Percentiles rank a stretch among this genome's conserved stretches.
phyloP scores from a whole-genome alignment of 176 grass and related monocot genomes.

The Hsuehochloa calcarea region DNA sequence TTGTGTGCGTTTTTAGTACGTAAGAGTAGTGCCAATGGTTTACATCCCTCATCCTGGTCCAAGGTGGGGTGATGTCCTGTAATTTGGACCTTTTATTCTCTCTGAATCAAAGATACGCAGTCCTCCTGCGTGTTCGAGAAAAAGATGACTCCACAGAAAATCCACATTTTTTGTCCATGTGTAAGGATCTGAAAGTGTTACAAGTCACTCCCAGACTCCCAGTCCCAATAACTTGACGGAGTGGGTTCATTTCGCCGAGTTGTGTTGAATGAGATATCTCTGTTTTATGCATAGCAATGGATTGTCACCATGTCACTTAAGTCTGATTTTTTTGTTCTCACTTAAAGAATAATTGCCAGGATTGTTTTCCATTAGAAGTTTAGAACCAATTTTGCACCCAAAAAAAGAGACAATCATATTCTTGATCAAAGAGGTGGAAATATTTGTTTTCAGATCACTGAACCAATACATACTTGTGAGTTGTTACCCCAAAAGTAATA shows the following conservation, averaged over 20 bases:
- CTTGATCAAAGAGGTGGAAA: background rate
- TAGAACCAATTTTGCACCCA: constrained; percentile 4
- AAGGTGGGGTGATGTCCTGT: no score
- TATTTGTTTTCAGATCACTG: constrained; percentile 26
- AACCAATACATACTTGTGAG: constrained; percentile 25
- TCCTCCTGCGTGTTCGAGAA: no score
- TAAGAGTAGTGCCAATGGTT: no score
- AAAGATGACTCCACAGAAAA: background rate
- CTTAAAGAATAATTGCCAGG: background rate
- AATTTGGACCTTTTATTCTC: no score
- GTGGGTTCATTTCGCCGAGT: background rate
- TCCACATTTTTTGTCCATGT: background rate
- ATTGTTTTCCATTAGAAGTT: background rate
- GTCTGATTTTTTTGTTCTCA: background rate
- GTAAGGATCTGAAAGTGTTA: background rate
- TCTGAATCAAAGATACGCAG: no score
- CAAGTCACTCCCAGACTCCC: background rate
- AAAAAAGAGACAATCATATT: background rate
- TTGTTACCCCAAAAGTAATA: constrained; percentile 1
- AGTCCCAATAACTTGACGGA: background rate
- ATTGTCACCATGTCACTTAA: background rate
- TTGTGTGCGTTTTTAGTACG: no score
- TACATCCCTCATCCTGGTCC: no score
- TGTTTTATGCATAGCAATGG: constrained; percentile 18
- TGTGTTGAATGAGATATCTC: constrained; percentile 3